phyloP scores from a whole-genome alignment of 768 basidiomycete species.

The Suillus luteus region DNA sequence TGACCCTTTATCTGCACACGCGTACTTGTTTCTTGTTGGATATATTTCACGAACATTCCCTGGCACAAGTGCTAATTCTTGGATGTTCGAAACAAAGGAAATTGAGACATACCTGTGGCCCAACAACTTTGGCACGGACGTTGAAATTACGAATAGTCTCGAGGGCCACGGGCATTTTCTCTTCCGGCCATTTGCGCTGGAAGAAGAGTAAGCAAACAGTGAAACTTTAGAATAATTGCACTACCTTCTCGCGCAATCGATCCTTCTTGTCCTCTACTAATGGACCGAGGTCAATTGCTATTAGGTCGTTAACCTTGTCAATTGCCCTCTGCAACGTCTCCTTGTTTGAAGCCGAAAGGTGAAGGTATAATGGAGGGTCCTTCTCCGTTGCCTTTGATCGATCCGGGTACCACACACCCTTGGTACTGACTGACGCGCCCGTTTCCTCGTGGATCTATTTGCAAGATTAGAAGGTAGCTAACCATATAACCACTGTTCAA shows the following conservation, averaged over 20 bases:
- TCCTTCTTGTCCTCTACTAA: slow-evolving; percentile 81
- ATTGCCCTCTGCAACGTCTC: slow-evolving; percentile 69
- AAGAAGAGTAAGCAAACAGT: slow-evolving; percentile 16
- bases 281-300: slow-evolving; percentile 74
- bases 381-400: slow-evolving; percentile 86
- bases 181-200: slow-evolving; percentile 97
- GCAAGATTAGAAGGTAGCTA: slow-evolving; percentile 12
- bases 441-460: slow-evolving; percentile 87
- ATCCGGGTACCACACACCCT: slow-evolving; percentile 97
- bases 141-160: slow-evolving; percentile 97
- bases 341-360: slow-evolving; percentile 77
- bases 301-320: slow-evolving; percentile 72
- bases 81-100: too few relatives aligned
- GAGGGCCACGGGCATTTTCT: slow-evolving; percentile 86
- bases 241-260: slow-evolving; percentile 64
- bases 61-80: slow-evolving; percentile 29
- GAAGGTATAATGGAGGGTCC: slow-evolving; percentile 92
- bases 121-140: slow-evolving; percentile 95
- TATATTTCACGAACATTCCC: slow-evolving; percentile 98
- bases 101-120: slow-evolving; percentile 69
- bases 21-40: slow-evolving; percentile 94
- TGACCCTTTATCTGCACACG: slow-evolving; percentile 96
- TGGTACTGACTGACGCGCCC: slow-evolving; percentile 89
- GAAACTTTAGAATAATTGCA: background rate
- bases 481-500: background rate